These are phyloP conservation scores for Penicillium cataractarum DNA, from an alignment of 495 filamentous ascomycete genomes.

Conservation along the genomic window DNA sequence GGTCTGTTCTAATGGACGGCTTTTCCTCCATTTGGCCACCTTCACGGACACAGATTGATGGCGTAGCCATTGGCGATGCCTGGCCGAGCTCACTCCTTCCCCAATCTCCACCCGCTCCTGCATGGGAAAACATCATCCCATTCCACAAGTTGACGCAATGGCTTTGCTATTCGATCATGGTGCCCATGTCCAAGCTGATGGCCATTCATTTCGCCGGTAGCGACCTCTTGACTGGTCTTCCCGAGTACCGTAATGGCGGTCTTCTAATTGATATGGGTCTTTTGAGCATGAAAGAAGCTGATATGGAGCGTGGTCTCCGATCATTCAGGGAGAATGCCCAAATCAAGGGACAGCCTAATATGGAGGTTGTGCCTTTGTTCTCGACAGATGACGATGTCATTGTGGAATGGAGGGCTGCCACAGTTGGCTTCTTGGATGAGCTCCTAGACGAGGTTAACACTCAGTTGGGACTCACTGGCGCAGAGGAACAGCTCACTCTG, in stretches of 20 bases:
- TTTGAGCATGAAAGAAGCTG: constrained; percentile 60
- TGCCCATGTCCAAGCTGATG: constrained; percentile 66
- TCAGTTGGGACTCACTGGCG: constrained; percentile 55
- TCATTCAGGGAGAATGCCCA: constrained; percentile 74
- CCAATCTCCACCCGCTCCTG: constrained; percentile 65
- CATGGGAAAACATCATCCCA: constrained; percentile 93
- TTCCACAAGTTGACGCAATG: constrained; percentile 80
- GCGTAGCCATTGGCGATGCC: constrained; percentile 87
- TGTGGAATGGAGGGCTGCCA: constrained; percentile 70
- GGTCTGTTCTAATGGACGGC: constrained; percentile 87
- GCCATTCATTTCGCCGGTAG: constrained; percentile 64
- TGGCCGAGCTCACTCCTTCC: constrained; percentile 91
- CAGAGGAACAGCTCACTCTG: constrained; percentile 55
- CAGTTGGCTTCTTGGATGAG: constrained; percentile 68
- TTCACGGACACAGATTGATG: constrained; percentile 86
- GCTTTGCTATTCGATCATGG: constrained; percentile 74
- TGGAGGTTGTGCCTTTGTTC: constrained; percentile 70
- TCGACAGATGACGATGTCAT: constrained; percentile 67
- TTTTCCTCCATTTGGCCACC: constrained; percentile 87
- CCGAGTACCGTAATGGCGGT: constrained; percentile 73
- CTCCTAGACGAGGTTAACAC: constrained; percentile 65
- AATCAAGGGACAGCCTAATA: constrained; percentile 71
- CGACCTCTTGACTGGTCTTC: constrained; percentile 67
- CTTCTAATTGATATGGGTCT: constrained; percentile 69
- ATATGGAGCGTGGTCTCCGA: constrained; percentile 64